Conservation (phyloP, 306 rosid species). For the Glycine latifolia region DNA sequence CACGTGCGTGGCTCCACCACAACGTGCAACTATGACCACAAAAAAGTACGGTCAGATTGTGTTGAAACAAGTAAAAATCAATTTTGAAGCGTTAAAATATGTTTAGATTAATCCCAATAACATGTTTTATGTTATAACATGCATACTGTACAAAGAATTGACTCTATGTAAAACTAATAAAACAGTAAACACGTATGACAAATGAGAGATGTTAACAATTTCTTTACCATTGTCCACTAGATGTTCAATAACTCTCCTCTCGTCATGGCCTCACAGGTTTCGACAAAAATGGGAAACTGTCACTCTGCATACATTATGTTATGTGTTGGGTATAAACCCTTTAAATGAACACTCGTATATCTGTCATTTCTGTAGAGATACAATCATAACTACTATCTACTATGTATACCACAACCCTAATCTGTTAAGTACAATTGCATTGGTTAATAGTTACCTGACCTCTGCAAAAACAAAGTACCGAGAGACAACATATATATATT, state of each 20-base stretch:
- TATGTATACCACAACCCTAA: conserved; percentile 39
- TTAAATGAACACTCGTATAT: conserved; percentile 27
- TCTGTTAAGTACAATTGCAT: conserved; percentile 33
- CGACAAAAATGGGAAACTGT: conserved; percentile 27
- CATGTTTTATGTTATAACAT: background rate
- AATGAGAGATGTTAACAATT: too few species aligned
- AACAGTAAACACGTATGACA: too few species aligned
- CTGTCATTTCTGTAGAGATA: conserved; percentile 41
- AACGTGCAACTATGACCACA: background rate
- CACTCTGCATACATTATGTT: conserved; percentile 30
- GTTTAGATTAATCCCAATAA: background rate
- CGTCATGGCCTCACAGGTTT: background rate
- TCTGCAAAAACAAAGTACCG: conserved; percentile 48
- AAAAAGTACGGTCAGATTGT: background rate
- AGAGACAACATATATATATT: conserved; percentile 25
- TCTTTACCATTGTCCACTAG: too few species aligned
- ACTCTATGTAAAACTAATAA: background rate
- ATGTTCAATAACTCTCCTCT: background rate
- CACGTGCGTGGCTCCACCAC: background rate
- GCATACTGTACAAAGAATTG: background rate
- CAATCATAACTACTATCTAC: conserved; percentile 40
- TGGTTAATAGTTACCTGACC: conserved; percentile 42
- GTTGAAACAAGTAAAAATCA: background rate
- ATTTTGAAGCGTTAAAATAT: background rate
- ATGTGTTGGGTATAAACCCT: conserved; percentile 12